These are phyloP conservation scores for Trichoderma orchidacearum DNA, from an alignment of 495 filamentous ascomycete species.

Conservation along the genomic window DNA sequence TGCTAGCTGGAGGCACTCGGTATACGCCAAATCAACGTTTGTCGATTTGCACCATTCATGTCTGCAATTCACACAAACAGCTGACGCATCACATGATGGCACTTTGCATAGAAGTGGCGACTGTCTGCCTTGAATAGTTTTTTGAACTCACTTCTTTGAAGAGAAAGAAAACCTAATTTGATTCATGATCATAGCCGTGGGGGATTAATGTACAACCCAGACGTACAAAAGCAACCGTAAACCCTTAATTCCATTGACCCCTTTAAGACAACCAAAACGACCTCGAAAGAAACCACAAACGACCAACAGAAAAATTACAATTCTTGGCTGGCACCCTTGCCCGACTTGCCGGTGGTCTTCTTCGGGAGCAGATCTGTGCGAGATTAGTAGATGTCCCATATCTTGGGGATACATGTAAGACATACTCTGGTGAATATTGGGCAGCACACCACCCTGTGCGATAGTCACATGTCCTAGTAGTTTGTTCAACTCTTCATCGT, in stretches of 20 bases:
- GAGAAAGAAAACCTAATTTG: constrained; percentile 8
- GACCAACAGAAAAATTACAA: constrained; percentile 43
- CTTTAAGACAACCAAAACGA: constrained; percentile 65
- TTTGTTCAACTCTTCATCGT: constrained; percentile 99
- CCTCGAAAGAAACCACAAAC: constrained; percentile 39
- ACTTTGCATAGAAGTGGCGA: too few relatives aligned
- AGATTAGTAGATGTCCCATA: constrained; percentile 5
- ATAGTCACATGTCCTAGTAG: constrained; percentile 98
- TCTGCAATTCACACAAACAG: too few relatives aligned
- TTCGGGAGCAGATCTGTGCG: constrained; percentile 81
- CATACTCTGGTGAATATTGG: constrained; percentile 97
- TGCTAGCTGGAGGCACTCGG: too few relatives aligned
- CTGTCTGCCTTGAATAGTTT: too few relatives aligned
- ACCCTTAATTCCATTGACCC: constrained; percentile 78
- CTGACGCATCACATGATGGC: too few relatives aligned
- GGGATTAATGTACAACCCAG: constrained; percentile 86
- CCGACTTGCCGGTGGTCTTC: constrained; percentile 85
- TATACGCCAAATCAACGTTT: too few relatives aligned
- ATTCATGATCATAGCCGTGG: constrained; percentile 54
- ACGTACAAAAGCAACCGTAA: constrained; percentile 64
- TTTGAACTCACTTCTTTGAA: too few relatives aligned
- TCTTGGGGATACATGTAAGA: constrained; percentile 27
- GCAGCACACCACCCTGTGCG: constrained; percentile 97
- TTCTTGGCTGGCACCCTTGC: constrained; percentile 84
- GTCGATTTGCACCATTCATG: too few relatives aligned